Evolutionary conservation across 208 protist species (phyloP).

Genomic region (Leishmania mexicana): DNA sequence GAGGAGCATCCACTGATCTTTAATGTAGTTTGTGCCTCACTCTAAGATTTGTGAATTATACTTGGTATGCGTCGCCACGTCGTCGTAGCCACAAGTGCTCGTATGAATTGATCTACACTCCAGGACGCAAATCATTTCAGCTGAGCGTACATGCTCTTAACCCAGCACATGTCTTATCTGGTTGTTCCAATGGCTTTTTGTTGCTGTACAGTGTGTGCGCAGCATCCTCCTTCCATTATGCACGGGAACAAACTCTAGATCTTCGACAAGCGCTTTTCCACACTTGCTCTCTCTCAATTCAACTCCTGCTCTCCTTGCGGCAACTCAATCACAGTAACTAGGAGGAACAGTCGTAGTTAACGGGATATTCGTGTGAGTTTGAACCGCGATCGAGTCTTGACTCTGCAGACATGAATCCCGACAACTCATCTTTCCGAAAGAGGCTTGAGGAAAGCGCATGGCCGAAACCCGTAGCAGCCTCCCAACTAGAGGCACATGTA

Average conservation of each 20-base stretch:
- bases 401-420: constrained; percentile 6
- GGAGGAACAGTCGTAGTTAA: background rate
- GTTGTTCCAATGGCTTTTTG: background rate
- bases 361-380: background rate
- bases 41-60: background rate
- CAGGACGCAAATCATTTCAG: background rate
- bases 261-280: background rate
- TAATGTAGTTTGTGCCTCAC: background rate
- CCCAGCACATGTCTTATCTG: too few relatives aligned
- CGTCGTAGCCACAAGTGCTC: background rate
- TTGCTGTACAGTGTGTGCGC: background rate
- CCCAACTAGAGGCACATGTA: constrained; percentile 77
- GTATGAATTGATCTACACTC: background rate
- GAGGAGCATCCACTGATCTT: background rate
- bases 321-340: background rate
- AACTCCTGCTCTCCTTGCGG: background rate
- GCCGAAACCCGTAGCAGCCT: constrained; percentile 43
- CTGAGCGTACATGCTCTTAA: too few relatives aligned
- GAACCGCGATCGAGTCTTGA: background rate
- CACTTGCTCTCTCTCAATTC: background rate
- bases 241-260: background rate
- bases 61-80: too few relatives aligned
- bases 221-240: background rate
- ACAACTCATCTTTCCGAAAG: constrained; percentile 32
- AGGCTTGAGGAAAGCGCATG: constrained; percentile 57